Percentiles rank a stretch among this genome's conserved stretches.
Conservation (phyloP, 2,329 filamentous ascomycete species). For the Ilyonectria sp. region DNA sequence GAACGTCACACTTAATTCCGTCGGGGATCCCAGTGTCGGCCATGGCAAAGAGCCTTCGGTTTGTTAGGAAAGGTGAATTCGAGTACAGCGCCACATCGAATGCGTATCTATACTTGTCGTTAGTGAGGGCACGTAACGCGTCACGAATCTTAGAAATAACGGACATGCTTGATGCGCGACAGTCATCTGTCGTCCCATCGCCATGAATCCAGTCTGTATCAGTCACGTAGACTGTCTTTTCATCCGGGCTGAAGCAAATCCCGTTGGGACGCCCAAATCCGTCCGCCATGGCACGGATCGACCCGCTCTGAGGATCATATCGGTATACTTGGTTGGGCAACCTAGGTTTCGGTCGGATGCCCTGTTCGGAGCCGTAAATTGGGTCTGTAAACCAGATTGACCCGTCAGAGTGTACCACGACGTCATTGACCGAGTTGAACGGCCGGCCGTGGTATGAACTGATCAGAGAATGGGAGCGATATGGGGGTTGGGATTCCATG, state of each 20-base stretch:
- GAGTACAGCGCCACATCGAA: constrained; percentile 51
- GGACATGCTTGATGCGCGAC: constrained; percentile 47
- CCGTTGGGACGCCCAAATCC: constrained; percentile 64
- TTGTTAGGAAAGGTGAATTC: constrained; percentile 58
- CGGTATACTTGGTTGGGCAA: constrained; percentile 65
- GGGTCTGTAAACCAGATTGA: constrained; percentile 67
- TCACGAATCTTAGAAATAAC: neutral
- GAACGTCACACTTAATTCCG: constrained; percentile 62
- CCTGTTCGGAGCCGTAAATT: constrained; percentile 63
- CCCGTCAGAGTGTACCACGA: constrained; percentile 59
- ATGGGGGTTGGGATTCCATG: constrained; percentile 53
- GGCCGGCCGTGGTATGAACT: constrained; percentile 59
- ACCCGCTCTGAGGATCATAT: constrained; percentile 57
- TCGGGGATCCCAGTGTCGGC: constrained; percentile 63
- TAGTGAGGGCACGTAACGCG: neutral
- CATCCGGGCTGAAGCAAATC: constrained; percentile 62
- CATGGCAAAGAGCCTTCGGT: constrained; percentile 66
- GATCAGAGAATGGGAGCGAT: constrained; percentile 49
- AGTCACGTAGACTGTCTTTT: constrained; percentile 61
- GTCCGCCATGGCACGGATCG: constrained; percentile 62
- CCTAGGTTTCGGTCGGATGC: constrained; percentile 59
- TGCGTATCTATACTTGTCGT: constrained; percentile 48
- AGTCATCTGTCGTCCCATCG: constrained; percentile 50
- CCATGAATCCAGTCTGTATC: constrained; percentile 57
- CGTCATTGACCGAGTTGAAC: constrained; percentile 67